These are phyloP conservation scores for Beauveria caledonica DNA, from an alignment of 2,329 filamentous ascomycete species.

Conservation along the genomic window DNA sequence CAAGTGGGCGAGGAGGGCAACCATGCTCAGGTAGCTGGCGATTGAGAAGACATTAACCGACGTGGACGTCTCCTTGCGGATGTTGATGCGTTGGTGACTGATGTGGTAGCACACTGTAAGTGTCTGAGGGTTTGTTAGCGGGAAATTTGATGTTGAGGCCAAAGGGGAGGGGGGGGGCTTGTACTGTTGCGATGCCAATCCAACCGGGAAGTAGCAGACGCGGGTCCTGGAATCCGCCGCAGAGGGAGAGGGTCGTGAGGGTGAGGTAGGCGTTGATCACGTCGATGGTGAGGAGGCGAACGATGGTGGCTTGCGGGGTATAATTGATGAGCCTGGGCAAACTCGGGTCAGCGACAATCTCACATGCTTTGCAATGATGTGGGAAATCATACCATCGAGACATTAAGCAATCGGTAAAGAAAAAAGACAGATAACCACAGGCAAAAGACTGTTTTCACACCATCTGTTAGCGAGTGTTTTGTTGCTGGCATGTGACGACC, in stretches of 20 bases:
- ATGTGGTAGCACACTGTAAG: slow-evolving; percentile 68
- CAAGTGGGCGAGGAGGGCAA: slow-evolving; percentile 57
- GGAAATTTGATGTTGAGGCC: neutral
- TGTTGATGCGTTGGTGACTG: slow-evolving; percentile 70
- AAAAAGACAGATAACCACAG: slow-evolving; percentile 71
- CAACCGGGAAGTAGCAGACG: slow-evolving; percentile 67
- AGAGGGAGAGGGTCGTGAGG: slow-evolving; percentile 61
- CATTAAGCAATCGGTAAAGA: slow-evolving; percentile 80
- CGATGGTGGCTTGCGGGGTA: slow-evolving; percentile 70
- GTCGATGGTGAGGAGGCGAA: slow-evolving; percentile 69
- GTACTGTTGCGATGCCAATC: slow-evolving; percentile 68
- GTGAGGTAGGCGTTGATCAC: slow-evolving; percentile 68
- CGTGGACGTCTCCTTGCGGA: slow-evolving; percentile 69
- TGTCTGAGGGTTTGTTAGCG: slow-evolving; percentile 36
- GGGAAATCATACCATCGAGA: slow-evolving; percentile 56
- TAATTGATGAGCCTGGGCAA: slow-evolving; percentile 67
- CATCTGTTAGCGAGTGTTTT: slow-evolving; percentile 5
- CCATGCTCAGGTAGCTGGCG: slow-evolving; percentile 69
- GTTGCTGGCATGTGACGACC: neutral
- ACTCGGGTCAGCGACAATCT: neutral
- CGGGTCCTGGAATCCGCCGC: slow-evolving; percentile 61
- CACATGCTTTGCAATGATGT: neutral
- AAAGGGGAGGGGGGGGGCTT: slow-evolving; percentile 17
- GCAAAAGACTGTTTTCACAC: slow-evolving; percentile 53
- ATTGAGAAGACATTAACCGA: slow-evolving; percentile 72